Evolutionary conservation across 2,329 filamentous ascomycete genomes (phyloP), one percentile per base, ranked within the genome.

Genomic region (Coniochaeta sp.): DNA sequence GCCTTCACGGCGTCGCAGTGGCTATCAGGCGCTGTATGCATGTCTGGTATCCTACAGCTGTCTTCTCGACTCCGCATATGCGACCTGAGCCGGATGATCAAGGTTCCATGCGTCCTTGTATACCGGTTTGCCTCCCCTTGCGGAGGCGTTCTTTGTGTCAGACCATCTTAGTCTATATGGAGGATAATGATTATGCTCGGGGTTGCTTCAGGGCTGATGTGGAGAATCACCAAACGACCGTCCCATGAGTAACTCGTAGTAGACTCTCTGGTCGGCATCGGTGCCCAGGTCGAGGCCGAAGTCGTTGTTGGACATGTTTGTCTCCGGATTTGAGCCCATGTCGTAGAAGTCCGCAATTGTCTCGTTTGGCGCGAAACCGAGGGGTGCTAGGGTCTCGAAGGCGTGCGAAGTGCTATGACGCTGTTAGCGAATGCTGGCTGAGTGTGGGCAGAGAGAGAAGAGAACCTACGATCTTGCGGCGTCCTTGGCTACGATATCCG

Each of bases 201-300:
- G 4, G n/a, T n/a, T 17, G n/a, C 3, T 28, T 57, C 38, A 57
- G 10, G 55, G 34, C 24, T 44, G 34, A 22, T 44, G 34, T 8
- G 55, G 24, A 6, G 38, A 26, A 44, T 44, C 55, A 10, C 58
- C 58, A 30, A 66, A 65, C 8, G 59, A 60, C 28, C 60, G 61
- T 8, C 73, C 73, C 73, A 74, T 74, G 22, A 74, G 66, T 4
- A 74, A 65, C 63, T 74, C 73, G 55, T 74, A 74, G 34, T 73
- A 74, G 4, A 71, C 71, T 56, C 70, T 70, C 58, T 74, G 73
- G 60, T 74, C 73, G 12, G 70, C 66, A 58, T 74, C 73, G 56
- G 64, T 69, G 16, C 61, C 64, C 0, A 67, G 67, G 40, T 73
- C 70, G 22, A 66, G 62, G 12, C 70, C 69, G 14, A 61, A 58